Conservation (phyloP, 306 rosid genomes). For the Cotoneaster glaucophyllus region DNA sequence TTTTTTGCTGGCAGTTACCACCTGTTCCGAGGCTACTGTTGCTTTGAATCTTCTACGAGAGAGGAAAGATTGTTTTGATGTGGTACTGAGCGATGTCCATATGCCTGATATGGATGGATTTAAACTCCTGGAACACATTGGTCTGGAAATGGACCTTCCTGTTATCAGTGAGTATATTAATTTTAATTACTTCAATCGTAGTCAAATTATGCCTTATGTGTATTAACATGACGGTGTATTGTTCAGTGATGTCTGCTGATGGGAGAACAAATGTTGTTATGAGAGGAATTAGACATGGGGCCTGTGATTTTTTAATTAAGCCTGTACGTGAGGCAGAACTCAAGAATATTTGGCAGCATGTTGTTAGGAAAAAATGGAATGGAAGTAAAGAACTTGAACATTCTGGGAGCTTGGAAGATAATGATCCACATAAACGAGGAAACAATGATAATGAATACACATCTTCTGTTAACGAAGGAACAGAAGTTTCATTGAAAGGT, state of each 20-base stretch:
- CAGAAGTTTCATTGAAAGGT: constrained; percentile 39
- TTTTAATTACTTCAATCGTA: neutral
- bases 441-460: constrained; percentile 50
- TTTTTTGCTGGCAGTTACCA: constrained; percentile 33
- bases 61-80: constrained; percentile 39
- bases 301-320: constrained; percentile 56
- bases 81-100: constrained; percentile 53
- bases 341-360: constrained; percentile 65
- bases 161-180: constrained; percentile 42
- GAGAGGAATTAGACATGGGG: constrained; percentile 44
- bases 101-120: constrained; percentile 61
- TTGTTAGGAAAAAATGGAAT: constrained; percentile 32
- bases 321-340: constrained; percentile 47
- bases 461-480: constrained; percentile 44
- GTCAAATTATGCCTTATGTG: neutral
- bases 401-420: constrained; percentile 52
- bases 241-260: constrained; percentile 69
- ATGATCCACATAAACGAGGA: constrained; percentile 35
- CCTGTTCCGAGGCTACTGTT: constrained; percentile 23
- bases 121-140: constrained; percentile 39
- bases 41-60: constrained; percentile 47
- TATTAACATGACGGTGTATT: constrained; percentile 13
- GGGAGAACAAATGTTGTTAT: constrained; percentile 24
- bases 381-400: constrained; percentile 44
- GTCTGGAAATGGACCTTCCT: constrained; percentile 62